phyloP scores from a whole-genome alignment of 2,329 filamentous ascomycete genomes.

The Paraphoma sp. region DNA sequence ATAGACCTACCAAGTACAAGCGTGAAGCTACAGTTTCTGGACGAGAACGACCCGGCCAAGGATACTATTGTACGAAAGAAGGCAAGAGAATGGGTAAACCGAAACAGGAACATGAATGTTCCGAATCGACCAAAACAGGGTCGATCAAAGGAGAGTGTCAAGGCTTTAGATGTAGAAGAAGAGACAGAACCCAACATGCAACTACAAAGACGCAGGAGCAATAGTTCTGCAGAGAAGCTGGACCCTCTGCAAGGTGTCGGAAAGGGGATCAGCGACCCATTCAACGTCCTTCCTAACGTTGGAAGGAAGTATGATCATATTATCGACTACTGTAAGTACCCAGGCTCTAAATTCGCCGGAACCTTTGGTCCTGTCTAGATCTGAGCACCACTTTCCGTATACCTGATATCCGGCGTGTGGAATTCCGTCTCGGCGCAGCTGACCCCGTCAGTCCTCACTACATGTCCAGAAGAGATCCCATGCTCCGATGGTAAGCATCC shows the following conservation, averaged over 20 bases:
- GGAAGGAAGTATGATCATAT: constrained; percentile 32
- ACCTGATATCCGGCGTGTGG: not conserved
- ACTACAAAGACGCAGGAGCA: constrained; percentile 2
- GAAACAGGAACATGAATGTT: constrained; percentile 19
- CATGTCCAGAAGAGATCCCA: constrained; percentile 27
- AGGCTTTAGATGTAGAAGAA: not conserved
- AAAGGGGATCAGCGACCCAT: constrained; percentile 21
- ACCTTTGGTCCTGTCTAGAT: not conserved
- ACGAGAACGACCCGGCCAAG: constrained; percentile 29
- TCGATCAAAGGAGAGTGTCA: constrained; percentile 4
- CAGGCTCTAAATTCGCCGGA: not conserved
- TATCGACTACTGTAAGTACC: constrained; percentile 27
- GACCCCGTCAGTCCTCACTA: constrained; percentile 19
- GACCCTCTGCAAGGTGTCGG: constrained; percentile 7
- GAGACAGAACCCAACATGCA: not conserved
- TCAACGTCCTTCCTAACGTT: constrained; percentile 22
- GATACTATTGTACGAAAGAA: constrained; percentile 30
- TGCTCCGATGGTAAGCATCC: constrained; percentile 15
- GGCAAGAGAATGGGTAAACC: constrained; percentile 34
- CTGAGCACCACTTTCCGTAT: not conserved
- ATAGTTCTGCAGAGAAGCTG: not conserved
- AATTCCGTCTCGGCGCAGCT: not conserved
- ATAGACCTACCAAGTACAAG: constrained; percentile 16
- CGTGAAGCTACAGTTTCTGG: constrained; percentile 27
- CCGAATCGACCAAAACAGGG: constrained; percentile 1